Conservation (phyloP, 2,329 filamentous ascomycete genomes). For the Nakataea oryzae region DNA sequence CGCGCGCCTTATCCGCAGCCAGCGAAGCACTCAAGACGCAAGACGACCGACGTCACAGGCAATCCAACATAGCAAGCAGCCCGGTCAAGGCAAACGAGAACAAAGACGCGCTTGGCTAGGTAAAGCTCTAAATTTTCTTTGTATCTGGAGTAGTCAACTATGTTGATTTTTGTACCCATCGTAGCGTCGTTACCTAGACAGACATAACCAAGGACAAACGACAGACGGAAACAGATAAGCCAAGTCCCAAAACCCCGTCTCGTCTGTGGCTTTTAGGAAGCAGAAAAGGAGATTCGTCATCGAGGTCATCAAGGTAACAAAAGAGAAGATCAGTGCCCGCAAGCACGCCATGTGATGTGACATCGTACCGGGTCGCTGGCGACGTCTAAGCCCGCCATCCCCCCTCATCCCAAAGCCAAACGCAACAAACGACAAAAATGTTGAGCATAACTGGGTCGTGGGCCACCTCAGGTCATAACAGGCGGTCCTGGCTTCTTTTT, state of each 20-base stretch:
- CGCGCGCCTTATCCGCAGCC: background rate
- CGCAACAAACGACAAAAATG: background rate
- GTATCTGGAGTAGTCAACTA: slow-evolving; percentile 4
- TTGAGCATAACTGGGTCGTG: background rate
- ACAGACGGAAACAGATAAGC: slow-evolving; percentile 2
- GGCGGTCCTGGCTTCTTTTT: background rate
- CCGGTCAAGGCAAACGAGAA: background rate
- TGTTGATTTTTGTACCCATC: slow-evolving; percentile 5
- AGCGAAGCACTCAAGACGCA: background rate
- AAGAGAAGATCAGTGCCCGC: slow-evolving; percentile 2
- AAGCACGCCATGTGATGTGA: background rate
- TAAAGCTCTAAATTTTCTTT: slow-evolving; percentile 7
- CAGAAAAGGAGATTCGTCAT: slow-evolving; percentile 4
- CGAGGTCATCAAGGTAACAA: slow-evolving; percentile 7
- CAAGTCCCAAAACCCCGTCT: background rate
- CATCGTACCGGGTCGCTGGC: background rate
- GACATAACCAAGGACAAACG: slow-evolving; percentile 6
- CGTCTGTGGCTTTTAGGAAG: slow-evolving; percentile 1
- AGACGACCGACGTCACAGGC: background rate
- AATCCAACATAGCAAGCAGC: too few species aligned
- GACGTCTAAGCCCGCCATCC: background rate
- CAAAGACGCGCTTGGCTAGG: background rate
- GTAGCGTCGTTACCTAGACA: slow-evolving; percentile 8
- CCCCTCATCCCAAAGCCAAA: background rate
- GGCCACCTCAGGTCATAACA: background rate